These are phyloP conservation scores for Ogataea neopini DNA, from an alignment of 805 yeast species.

Conservation along the genomic window DNA sequence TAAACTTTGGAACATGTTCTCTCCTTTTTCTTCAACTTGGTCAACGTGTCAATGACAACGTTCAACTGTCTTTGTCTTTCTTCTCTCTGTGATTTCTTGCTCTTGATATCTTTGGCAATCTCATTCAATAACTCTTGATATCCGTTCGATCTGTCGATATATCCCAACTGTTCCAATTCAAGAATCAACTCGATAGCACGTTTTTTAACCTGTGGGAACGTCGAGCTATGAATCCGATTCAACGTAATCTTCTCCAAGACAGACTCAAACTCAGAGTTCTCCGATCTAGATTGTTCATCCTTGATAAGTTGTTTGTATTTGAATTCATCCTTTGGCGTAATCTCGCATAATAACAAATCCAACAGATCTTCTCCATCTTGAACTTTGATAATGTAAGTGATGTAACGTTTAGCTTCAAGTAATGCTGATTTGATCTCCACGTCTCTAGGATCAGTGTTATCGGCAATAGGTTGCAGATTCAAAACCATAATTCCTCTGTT, in stretches of 20 bases:
- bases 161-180: conserved; percentile 69
- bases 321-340: conserved; percentile 67
- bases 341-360: conserved; percentile 56
- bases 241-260: conserved; percentile 41
- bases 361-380: conserved; percentile 72
- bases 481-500: conserved; percentile 20
- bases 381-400: conserved; percentile 80
- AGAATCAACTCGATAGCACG: conserved; percentile 71
- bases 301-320: conserved; percentile 56
- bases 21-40: conserved; percentile 47
- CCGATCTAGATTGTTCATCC: conserved; percentile 42
- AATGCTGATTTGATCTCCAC: conserved; percentile 46
- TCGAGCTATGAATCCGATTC: conserved; percentile 38
- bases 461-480: conserved; percentile 26
- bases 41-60: conserved; percentile 43
- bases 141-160: conserved; percentile 63
- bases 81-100: conserved; percentile 45
- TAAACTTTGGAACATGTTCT: conserved; percentile 46
- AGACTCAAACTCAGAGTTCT: conserved; percentile 15
- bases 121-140: conserved; percentile 81
- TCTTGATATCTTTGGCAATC: conserved; percentile 74
- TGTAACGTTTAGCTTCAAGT: conserved; percentile 78
- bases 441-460: conserved; percentile 42
- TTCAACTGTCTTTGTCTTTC: conserved; percentile 43
- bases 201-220: conserved; percentile 77